Evolutionary conservation across 2,329 filamentous ascomycete species (phyloP), one percentile per base, ranked within the genome.

Genomic region (Pseudocercospora cruenta): DNA sequence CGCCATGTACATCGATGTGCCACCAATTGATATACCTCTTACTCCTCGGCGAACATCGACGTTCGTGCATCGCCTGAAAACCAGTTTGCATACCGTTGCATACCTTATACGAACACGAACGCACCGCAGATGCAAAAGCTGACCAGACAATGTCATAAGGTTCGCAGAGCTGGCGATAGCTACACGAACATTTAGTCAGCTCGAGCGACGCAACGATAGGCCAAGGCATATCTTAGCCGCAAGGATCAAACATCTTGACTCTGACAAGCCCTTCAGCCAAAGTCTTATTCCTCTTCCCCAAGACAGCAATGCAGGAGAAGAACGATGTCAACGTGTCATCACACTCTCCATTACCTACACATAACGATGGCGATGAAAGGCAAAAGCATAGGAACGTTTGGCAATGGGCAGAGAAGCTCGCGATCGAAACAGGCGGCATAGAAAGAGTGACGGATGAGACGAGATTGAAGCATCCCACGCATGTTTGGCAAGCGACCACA

Each of bases 361-460:
- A 45, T 12, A 19, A 51, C 8, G 7, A 22, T 21, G 47, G n/a
- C 7, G 10, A 7, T 45, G 5, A 16, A 1, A 8, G 47, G 2
- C 19, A 4, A 3, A 21, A 19, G 4, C 47, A 51, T 4, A 51
- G 10, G n/a, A 3, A 24, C 7, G n/a, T 24, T 1, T 51, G 47
- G 47, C 47, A 19, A 51, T 51, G 47, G 47, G 47, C 19, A 21
- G 47, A 55, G 33, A 58, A 60, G 58, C 49, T 67, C 16, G 58
- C 61, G 3, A 51, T 67, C 58, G 62, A 67, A 24, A 65, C 45
- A 8, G 65, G 62, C 47, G 63, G 66, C 16, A 68, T 63, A 26
- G 59, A 67, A 43, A 43, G 65, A n/a, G 62, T 65, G 19, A 65
- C 62, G 14, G 62, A 67, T 3, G 58, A 54, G 4, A 55, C 62